A percentile compares a stretch with the other conserved stretches of the same genome.
phyloP scores from a whole-genome alignment of 768 basidiomycete species.

The Trametopsis cervina region DNA sequence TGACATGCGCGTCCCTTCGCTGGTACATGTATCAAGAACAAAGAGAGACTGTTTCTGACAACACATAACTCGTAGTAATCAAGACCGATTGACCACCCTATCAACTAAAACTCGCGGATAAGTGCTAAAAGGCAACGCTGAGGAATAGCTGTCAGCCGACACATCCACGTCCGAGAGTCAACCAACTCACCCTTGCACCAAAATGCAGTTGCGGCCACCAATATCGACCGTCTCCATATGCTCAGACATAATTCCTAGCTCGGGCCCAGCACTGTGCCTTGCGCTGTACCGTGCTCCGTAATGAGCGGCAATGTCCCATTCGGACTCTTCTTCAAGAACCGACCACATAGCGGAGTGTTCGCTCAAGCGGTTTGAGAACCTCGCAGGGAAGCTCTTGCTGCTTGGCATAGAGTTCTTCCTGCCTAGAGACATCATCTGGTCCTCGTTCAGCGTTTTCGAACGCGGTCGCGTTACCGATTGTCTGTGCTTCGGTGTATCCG shows the following conservation, averaged over 20 bases:
- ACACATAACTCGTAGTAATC: too few species aligned
- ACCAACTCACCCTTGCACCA: conserved; percentile 15
- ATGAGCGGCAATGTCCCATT: conserved; percentile 20
- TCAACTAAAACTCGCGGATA: background rate
- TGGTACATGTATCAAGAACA: too few species aligned
- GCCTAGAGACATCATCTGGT: background rate
- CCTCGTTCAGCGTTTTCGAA: conserved; percentile 10
- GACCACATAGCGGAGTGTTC: background rate
- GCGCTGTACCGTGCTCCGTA: conserved; percentile 16
- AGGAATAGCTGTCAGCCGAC: background rate
- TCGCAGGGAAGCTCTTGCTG: conserved; percentile 11
- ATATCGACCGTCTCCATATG: conserved; percentile 14
- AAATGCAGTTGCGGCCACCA: conserved; percentile 18
- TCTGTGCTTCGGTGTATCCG: conserved; percentile 7
- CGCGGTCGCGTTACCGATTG: conserved; percentile 6
- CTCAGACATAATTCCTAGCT: conserved; percentile 4
- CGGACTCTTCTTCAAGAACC: conserved; percentile 4
- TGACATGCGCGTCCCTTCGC: background rate
- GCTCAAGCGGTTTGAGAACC: conserved; percentile 12
- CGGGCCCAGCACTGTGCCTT: conserved; percentile 5
- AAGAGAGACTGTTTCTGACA: too few species aligned
- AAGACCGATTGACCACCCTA: too few species aligned
- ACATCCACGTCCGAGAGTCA: too few species aligned
- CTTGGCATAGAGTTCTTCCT: background rate
- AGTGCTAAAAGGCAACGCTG: background rate